Percentiles rank a stretch among this genome's conserved stretches.
Conservation (phyloP, 2,329 filamentous ascomycete genomes). For the Neofusicoccum sp. region DNA sequence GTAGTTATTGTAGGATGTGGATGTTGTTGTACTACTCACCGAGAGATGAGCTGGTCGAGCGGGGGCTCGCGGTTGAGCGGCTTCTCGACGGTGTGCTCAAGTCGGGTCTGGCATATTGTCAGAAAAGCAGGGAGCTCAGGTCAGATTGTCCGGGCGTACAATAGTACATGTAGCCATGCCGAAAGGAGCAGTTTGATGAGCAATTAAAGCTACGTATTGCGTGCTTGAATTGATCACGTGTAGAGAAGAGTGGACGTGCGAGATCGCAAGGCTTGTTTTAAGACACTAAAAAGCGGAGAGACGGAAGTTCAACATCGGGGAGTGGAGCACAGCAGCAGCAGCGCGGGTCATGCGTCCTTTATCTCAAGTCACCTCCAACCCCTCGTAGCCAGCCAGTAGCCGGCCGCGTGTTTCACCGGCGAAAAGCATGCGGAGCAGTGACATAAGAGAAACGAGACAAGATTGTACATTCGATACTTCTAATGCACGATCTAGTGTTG, state of each 20-base stretch:
- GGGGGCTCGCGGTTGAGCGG: constrained; percentile 52
- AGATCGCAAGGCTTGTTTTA: background rate
- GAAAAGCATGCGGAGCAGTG: background rate
- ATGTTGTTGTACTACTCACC: constrained; percentile 24
- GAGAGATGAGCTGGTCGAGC: constrained; percentile 44
- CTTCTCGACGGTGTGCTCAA: constrained; percentile 43
- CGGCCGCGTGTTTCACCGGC: background rate
- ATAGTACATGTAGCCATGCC: background rate
- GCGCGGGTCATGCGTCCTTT: background rate
- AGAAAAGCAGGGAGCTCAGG: background rate
- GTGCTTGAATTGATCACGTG: background rate
- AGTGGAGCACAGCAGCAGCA: background rate
- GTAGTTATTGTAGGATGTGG: too few relatives aligned
- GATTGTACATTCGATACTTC: background rate
- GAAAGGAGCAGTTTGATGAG: background rate
- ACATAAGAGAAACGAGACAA: background rate
- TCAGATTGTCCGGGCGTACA: background rate
- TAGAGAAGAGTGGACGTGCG: background rate
- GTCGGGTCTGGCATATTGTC: background rate
- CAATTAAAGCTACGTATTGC: background rate
- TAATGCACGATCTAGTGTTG: background rate
- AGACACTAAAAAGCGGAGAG: background rate
- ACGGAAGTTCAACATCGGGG: too few relatives aligned
- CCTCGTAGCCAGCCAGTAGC: background rate
- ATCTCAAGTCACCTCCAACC: background rate